Conservation (phyloP, 1,139 yeast species). For the Suhomyces anneliseae region DNA sequence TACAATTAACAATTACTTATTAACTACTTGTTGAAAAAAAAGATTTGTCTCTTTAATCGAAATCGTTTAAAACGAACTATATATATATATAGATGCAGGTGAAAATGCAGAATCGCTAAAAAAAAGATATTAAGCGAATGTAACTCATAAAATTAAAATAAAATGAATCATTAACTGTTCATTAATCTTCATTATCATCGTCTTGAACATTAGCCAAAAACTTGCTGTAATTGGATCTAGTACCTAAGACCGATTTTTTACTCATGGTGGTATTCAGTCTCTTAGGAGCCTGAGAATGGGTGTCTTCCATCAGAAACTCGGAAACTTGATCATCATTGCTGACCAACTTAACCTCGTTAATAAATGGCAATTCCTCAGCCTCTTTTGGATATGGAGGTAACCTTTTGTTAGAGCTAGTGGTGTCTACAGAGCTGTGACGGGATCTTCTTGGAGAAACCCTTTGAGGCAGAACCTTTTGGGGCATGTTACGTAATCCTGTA, state of each 20-base stretch:
- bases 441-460: constrained; percentile 5
- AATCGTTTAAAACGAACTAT: too few relatives aligned
- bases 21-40: too few relatives aligned
- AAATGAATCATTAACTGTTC: background rate
- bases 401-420: constrained; percentile 13
- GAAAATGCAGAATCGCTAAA: background rate
- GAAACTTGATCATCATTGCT: constrained; percentile 11
- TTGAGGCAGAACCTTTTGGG: constrained; percentile 3
- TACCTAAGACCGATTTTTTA: constrained; percentile 41
- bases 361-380: constrained; percentile 39
- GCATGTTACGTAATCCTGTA: constrained; percentile 11
- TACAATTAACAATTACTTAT: too few relatives aligned
- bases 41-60: too few relatives aligned
- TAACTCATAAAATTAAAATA: too few relatives aligned
- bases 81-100: background rate
- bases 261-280: constrained; percentile 36
- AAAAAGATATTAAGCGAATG: background rate
- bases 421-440: constrained; percentile 13
- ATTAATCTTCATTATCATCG: constrained; percentile 11
- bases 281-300: constrained; percentile 5
- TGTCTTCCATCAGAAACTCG: constrained; percentile 7
- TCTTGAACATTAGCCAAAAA: constrained; percentile 36
- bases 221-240: constrained; percentile 39
- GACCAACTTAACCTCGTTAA: constrained; percentile 36
- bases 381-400: constrained; percentile 19